A percentile compares a stretch with the other conserved stretches of the same genome.
phyloP scores from a whole-genome alignment of 2,329 filamentous ascomycete genomes.

The Pestalotiopsis sp. region DNA sequence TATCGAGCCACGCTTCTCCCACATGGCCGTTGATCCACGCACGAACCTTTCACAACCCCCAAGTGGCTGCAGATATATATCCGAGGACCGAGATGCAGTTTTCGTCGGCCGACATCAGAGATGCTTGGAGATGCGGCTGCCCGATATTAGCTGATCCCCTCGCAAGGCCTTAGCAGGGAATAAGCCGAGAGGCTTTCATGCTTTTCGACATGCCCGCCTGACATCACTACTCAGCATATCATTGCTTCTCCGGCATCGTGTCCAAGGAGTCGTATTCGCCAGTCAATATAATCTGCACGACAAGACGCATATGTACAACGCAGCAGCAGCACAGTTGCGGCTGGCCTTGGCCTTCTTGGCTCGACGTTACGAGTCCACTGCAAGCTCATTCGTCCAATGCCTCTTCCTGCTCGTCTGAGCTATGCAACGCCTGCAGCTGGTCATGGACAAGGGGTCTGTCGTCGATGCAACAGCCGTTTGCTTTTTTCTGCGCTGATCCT shows the following conservation, averaged over 20 bases:
- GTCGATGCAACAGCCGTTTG: neutral
- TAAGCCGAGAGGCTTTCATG: neutral
- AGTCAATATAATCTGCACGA: neutral
- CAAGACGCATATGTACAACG: neutral
- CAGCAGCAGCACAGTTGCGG: neutral
- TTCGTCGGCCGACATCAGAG: neutral
- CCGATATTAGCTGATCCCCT: neutral
- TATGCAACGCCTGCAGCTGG: neutral
- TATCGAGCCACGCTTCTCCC: neutral
- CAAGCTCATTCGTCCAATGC: neutral
- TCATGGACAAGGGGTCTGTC: neutral
- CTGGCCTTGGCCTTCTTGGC: neutral
- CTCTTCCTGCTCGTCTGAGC: neutral
- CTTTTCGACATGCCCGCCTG: neutral
- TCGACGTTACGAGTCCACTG: neutral
- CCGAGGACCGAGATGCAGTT: neutral
- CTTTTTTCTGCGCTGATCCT: constrained; percentile 2
- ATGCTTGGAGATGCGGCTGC: neutral
- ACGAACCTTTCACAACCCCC: neutral
- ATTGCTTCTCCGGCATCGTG: neutral
- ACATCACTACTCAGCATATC: neutral
- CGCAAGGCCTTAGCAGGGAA: neutral
- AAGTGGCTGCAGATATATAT: neutral
- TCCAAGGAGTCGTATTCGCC: neutral
- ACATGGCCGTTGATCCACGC: neutral